Base-by-base conservation (phyloP, 2,329 filamentous ascomycete genomes). In the Trichoderma gracile region DNA sequence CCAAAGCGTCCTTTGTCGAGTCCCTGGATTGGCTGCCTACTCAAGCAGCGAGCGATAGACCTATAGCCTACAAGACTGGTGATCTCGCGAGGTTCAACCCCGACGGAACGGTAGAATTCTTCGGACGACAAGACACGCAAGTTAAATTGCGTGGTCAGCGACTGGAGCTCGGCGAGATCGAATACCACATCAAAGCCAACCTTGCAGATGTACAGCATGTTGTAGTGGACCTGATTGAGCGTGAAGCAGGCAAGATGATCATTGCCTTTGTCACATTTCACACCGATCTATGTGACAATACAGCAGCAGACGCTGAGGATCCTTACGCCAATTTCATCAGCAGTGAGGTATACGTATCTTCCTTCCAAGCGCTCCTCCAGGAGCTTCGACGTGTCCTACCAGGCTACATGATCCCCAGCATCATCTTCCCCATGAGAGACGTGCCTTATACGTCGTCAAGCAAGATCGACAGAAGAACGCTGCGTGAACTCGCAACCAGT, bases 391-490 rank as follows among this genome's bases (percentile, higher is more conserved):
- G 46, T 4, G 38, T 53, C 17, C 33, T 67, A 3, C 56, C 66
- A 17, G 27, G 45, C 9, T 67, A 68, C 38, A 68, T 68, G 66
- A 49, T 68, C 21, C 66, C 66, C 8, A 42, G 54, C 10, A 57
- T 66, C 8, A 50, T 67, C 9, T 65, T 66, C 17, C 33, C 50
- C 5, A 38, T 61, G 2, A 46, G 65, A 3, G 52, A 43, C 7
- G 38, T 65, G 40, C 60, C 63, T 3, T n/a, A 62, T 50, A 65
- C 56, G 12, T 15, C 52, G 9, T 66, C 66, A n/a, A 61, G 63
- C 12, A 67, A 67, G 52, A 14, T 62, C 14, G 53, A 67, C 33
- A 55, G 66, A 10, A 38, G 55, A 15, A 42, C n/a, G 25, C n/a
- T 46, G 12, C 59, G 38, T 46, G 19, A 30, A n/a, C 52, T 59